These are phyloP conservation scores for Aspergillus wentii DNA, from an alignment of 495 filamentous ascomycete species.

Conservation along the genomic window DNA sequence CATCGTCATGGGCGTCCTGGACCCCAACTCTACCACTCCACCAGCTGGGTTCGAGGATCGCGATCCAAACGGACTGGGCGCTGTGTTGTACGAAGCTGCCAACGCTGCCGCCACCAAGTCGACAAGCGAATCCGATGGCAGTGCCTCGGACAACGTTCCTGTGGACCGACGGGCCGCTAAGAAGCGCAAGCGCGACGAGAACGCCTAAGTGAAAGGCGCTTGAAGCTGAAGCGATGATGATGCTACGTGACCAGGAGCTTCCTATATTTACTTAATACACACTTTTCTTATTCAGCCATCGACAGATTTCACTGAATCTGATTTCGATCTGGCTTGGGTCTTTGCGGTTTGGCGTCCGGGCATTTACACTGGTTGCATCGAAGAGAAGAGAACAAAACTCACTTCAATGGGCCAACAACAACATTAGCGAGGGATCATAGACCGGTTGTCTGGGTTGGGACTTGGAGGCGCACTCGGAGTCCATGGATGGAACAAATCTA, in stretches of 20 bases:
- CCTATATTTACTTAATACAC: slow-evolving; percentile 21
- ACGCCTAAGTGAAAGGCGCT: slow-evolving; percentile 16
- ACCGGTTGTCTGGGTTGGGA: slow-evolving; percentile 12
- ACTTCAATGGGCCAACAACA: background rate
- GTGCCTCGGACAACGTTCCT: slow-evolving; percentile 36
- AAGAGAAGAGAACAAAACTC: slow-evolving; percentile 2
- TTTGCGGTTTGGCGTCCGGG: slow-evolving; percentile 40
- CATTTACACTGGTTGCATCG: slow-evolving; percentile 25
- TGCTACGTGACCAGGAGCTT: slow-evolving; percentile 44
- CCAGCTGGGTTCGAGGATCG: slow-evolving; percentile 43
- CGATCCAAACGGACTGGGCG: slow-evolving; percentile 60
- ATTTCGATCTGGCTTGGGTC: slow-evolving; percentile 17
- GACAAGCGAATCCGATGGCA: slow-evolving; percentile 51
- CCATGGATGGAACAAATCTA: slow-evolving; percentile 14
- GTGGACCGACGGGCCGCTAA: slow-evolving; percentile 51
- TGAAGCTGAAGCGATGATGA: slow-evolving; percentile 16
- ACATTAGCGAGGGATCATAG: slow-evolving; percentile 10
- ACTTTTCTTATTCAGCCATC: slow-evolving; percentile 8
- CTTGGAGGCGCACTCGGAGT: slow-evolving; percentile 12
- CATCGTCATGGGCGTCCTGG: slow-evolving; percentile 82
- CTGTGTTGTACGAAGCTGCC: slow-evolving; percentile 71
- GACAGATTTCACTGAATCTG: slow-evolving; percentile 8
- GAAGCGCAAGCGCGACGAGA: slow-evolving; percentile 71
- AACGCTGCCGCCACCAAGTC: slow-evolving; percentile 55
- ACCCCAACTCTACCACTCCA: slow-evolving; percentile 53